phyloP scores from a whole-genome alignment of 305 asterid species.

The Solanum hybrid region DNA sequence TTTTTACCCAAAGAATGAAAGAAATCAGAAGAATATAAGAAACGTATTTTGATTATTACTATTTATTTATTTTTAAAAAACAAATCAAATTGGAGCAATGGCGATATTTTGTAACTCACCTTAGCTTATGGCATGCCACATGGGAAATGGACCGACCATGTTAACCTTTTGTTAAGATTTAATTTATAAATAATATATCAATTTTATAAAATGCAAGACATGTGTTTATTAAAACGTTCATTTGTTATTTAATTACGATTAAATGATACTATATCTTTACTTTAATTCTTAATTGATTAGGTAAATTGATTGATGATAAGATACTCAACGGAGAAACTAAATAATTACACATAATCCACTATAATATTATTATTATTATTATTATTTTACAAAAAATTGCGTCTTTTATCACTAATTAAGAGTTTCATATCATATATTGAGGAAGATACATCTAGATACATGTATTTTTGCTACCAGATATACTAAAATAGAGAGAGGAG shows the following conservation, averaged over 20 bases:
- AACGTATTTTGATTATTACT: neutral
- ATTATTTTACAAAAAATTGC: too few relatives aligned
- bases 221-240: neutral
- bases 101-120: neutral
- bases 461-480: too few relatives aligned
- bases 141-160: neutral
- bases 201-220: neutral
- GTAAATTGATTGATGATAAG: neutral
- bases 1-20: neutral
- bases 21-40: neutral
- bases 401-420: too few relatives aligned
- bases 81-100: neutral
- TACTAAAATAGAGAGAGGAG: neutral
- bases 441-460: neutral
- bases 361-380: too few relatives aligned
- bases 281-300: neutral
- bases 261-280: neutral
- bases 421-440: too few relatives aligned
- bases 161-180: neutral
- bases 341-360: too few relatives aligned
- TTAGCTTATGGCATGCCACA: neutral
- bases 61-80: neutral
- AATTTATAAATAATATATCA: neutral
- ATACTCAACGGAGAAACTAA: neutral
- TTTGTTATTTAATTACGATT: neutral